Evolutionary conservation across 495 filamentous ascomycete species (phyloP).

Genomic region (Aspergillus bridgeri): DNA sequence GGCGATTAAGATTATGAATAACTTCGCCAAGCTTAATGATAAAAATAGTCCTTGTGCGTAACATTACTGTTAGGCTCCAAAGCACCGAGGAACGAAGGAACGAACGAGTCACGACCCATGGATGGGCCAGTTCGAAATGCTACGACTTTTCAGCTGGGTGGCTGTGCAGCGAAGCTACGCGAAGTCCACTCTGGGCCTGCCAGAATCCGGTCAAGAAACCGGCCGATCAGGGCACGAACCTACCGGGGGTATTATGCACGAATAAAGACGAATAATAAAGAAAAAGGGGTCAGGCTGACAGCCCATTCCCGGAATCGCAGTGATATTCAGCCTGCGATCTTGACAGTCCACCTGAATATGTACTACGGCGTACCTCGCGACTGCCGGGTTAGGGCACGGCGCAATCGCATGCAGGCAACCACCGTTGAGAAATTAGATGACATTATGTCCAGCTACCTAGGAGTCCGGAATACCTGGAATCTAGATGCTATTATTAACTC

Average conservation of each 20-base stretch:
- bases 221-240: background rate
- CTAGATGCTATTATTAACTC: background rate
- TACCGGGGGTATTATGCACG: no score
- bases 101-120: background rate
- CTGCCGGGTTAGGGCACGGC: background rate
- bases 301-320: constrained; percentile 2
- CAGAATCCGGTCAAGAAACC: background rate
- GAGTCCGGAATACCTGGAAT: no score
- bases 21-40: background rate
- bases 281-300: constrained; percentile 5
- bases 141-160: constrained; percentile 25
- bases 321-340: constrained; percentile 3
- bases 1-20: no score
- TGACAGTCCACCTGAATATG: no score
- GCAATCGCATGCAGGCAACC: background rate
- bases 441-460: no score
- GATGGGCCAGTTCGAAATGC: background rate
- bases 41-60: background rate
- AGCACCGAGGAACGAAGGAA: no score
- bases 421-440: background rate
- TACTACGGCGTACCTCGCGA: no score
- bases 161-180: constrained; percentile 26
- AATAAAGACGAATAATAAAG: no score
- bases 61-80: background rate
- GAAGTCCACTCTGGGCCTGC: background rate